These are phyloP conservation scores for Wickerhamiella nectarea DNA, from an alignment of 805 yeast species.

Conservation along the genomic window DNA sequence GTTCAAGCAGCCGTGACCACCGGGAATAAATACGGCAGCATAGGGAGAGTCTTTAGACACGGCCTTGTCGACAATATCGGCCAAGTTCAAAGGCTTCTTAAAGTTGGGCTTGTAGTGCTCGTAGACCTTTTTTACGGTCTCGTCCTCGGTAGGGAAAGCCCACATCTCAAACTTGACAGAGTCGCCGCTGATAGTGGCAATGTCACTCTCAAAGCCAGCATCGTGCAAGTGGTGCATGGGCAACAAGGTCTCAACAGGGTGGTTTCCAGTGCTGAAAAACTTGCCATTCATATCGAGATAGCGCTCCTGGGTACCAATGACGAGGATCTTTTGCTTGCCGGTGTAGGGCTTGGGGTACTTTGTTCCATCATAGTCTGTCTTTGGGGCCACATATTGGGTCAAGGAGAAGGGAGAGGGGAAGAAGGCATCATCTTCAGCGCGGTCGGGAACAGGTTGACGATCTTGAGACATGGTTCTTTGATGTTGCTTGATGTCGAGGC, in stretches of 20 bases:
- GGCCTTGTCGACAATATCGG: neutral
- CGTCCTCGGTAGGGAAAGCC: slow-evolving; percentile 1
- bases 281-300: neutral
- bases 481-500: too few species aligned
- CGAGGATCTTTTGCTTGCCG: neutral
- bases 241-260: slow-evolving; percentile 1
- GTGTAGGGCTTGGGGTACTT: neutral
- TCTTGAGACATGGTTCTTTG: neutral
- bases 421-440: slow-evolving; percentile 2
- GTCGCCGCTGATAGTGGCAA: neutral
- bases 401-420: neutral
- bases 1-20: slow-evolving; percentile 1
- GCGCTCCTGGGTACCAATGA: slow-evolving; percentile 1
- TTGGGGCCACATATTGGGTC: neutral
- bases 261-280: neutral
- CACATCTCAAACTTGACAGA: neutral
- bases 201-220: neutral
- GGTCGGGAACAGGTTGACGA: neutral
- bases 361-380: slow-evolving; percentile 1
- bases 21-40: neutral
- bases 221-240: neutral
- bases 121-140: neutral
- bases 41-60: neutral
- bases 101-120: neutral
- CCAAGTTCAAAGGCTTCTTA: neutral